Evolutionary conservation across 2,329 filamentous ascomycete species (phyloP), one percentile per base, ranked within the genome.

Genomic region (Aspergillus pseudonomiae): DNA sequence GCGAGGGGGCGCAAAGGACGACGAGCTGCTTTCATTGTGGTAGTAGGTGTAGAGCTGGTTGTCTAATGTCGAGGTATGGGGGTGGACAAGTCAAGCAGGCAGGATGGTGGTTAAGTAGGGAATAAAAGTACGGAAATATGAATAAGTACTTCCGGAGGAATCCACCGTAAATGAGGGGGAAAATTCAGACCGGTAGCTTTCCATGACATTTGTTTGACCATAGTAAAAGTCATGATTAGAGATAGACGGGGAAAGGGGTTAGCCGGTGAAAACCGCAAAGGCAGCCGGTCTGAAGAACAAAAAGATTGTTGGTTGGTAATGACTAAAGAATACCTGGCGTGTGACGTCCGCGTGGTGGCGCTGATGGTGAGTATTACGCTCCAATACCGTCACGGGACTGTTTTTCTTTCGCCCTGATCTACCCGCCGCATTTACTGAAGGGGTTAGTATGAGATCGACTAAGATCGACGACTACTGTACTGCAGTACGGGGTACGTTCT

Each of bases 1-100:
- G 63, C 63, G 32, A 70, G 63, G 34, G 59, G 60, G 58, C 72
- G 73, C 63, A 74, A 65, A 32, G 73, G 69, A 62, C 70, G 68
- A 61, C 57, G 74, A 64, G 72, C 68, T 57, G 70, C 65, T 61
- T 71, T 76, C 75, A 76, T 77, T 26, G 43, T 63, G 39, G 7
- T 41, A 16, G 39, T 41, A 19, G 39, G 19, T 63, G 19, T 62
- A 41, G 26, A 54, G 39, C 48, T 56, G 57, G n/a, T 16, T 48
- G 52, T 24, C 24, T 61, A 19, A 34, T 26, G 30, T 21, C 16
- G 32, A 52, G 26, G 24, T 52, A 39, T 54, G 32, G 30, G 28
- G 4, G 28, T n/a, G 24, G 6, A 55, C n/a, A 55, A 21, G 32
- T 55, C 52, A 39, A 36, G 52, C 3, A 55, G 52, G 19, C 52